phyloP scores from a whole-genome alignment of 768 basidiomycete species.

The Podaxis sp. region DNA sequence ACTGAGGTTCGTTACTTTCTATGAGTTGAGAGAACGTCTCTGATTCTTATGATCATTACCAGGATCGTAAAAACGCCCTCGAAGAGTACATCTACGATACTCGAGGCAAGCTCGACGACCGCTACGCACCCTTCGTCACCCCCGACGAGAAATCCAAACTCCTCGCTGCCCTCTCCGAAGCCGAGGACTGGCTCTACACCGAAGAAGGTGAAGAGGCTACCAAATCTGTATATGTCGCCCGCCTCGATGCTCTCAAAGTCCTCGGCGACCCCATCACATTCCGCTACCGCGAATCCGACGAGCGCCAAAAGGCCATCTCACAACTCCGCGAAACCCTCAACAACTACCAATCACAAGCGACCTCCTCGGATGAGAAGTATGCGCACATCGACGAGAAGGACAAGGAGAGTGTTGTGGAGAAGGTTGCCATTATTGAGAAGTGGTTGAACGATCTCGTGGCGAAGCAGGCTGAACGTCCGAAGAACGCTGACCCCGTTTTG shows the following conservation, averaged over 20 bases:
- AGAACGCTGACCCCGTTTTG: conserved; percentile 86
- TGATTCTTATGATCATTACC: background rate
- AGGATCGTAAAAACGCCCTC: conserved; percentile 98
- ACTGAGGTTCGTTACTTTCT: conserved; percentile 70
- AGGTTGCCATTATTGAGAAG: conserved; percentile 84
- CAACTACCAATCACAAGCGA: conserved; percentile 80
- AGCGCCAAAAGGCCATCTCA: conserved; percentile 68
- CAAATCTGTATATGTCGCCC: conserved; percentile 90
- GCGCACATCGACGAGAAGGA: conserved; percentile 90
- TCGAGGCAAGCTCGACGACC: conserved; percentile 87
- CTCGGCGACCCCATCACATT: conserved; percentile 85
- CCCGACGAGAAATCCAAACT: conserved; percentile 77
- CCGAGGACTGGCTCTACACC: conserved; percentile 96
- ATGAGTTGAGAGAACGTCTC: background rate
- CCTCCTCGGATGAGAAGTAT: conserved; percentile 80
- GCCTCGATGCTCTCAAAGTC: conserved; percentile 79
- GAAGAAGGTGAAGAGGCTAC: conserved; percentile 96
- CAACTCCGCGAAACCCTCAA: conserved; percentile 87
- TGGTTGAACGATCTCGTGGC: conserved; percentile 95
- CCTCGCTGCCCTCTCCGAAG: conserved; percentile 63
- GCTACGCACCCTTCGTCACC: conserved; percentile 76
- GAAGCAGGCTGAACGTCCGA: conserved; percentile 83
- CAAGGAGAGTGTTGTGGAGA: conserved; percentile 83
- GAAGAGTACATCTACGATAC: conserved; percentile 99
- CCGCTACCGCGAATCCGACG: conserved; percentile 82